Evolutionary conservation across 257 asterid genomes (phyloP).

Genomic region (Scutellaria galericulata): DNA sequence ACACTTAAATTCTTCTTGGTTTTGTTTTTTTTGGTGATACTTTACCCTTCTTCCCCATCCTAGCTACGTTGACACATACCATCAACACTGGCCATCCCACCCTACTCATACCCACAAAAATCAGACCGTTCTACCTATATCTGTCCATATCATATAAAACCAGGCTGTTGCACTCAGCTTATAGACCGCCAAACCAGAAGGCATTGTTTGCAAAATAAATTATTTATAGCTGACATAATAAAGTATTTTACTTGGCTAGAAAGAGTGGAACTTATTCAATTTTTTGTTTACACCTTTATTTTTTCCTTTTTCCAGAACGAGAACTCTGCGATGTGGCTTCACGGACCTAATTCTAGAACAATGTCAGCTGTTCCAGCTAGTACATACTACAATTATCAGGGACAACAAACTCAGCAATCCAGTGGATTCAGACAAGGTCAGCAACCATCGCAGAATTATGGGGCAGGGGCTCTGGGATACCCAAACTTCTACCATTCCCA

Average conservation of each 20-base stretch:
- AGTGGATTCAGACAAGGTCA: constrained; percentile 88
- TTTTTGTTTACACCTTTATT: neutral
- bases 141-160: neutral
- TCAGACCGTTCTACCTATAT: neutral
- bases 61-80: too few species aligned
- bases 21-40: too few species aligned
- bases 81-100: too few species aligned
- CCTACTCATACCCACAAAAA: too few species aligned
- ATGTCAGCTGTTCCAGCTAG: constrained; percentile 70
- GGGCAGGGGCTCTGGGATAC: constrained; percentile 55
- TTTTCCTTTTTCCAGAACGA: constrained; percentile 57
- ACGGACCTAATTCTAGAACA: constrained; percentile 79
- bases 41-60: too few species aligned
- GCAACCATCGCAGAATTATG: constrained; percentile 78
- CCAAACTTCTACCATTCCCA: constrained; percentile 81
- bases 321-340: constrained; percentile 82
- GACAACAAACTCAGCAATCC: constrained; percentile 76
- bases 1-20: neutral
- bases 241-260: neutral
- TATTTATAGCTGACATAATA: too few species aligned
- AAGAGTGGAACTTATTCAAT: too few species aligned
- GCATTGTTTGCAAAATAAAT: neutral
- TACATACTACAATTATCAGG: constrained; percentile 74
- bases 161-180: too few species aligned
- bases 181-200: neutral